phyloP scores from a whole-genome alignment of 2,329 filamentous ascomycete species.

The Colletotrichum echinochloae region DNA sequence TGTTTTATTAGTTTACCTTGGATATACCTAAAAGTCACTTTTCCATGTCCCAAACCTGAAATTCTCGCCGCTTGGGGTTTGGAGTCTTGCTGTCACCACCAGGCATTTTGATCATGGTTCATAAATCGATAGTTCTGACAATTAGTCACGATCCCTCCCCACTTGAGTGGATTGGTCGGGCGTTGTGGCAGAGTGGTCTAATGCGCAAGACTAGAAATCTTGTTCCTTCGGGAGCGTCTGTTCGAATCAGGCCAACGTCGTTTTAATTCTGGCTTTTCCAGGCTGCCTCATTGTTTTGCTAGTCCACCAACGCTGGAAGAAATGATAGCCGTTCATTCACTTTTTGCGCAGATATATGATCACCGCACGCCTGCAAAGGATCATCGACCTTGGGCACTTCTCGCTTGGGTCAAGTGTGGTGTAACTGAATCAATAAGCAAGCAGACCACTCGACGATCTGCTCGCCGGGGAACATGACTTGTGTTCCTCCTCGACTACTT shows the following conservation, averaged over 20 bases:
- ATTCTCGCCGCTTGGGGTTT: background rate
- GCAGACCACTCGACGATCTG: background rate
- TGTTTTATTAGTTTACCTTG: background rate
- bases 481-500: background rate
- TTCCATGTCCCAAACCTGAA: fast-evolving
- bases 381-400: background rate
- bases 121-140: no score
- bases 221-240: constrained; percentile 28
- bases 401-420: background rate
- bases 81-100: background rate
- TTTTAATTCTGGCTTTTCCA: background rate
- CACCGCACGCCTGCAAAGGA: background rate
- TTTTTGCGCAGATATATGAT: no score
- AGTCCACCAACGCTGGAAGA: fast-evolving
- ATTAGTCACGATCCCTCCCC: no score
- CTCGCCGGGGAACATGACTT: background rate
- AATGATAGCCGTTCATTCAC: no score
- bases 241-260: constrained; percentile 27
- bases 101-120: fast-evolving
- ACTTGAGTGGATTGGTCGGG: background rate
- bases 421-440: background rate
- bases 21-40: background rate
- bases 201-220: constrained; percentile 28
- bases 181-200: constrained; percentile 29
- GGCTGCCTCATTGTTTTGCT: background rate